phyloP scores from a whole-genome alignment of 768 basidiomycete species.

The Podaxis carcinomalis region DNA sequence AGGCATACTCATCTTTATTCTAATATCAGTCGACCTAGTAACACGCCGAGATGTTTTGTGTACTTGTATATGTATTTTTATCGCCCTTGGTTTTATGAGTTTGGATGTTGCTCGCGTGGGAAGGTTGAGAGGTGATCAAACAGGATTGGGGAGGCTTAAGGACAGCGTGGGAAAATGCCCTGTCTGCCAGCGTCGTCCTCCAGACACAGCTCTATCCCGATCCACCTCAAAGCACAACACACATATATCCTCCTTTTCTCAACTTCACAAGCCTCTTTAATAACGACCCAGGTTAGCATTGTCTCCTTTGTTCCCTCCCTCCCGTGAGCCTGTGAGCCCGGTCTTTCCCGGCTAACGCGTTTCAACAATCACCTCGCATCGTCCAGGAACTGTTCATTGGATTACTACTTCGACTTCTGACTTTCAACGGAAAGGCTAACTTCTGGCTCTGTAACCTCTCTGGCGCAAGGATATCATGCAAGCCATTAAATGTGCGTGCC shows the following conservation, averaged over 20 bases:
- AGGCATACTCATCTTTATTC: conserved; percentile 3
- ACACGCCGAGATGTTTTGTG: conserved; percentile 5
- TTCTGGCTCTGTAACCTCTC: neutral
- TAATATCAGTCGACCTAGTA: conserved; percentile 3
- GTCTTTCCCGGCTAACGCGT: neutral
- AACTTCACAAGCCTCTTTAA: neutral
- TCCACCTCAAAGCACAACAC: neutral
- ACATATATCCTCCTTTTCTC: conserved; percentile 1
- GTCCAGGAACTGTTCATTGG: conserved; percentile 6
- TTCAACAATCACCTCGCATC: conserved; percentile 4
- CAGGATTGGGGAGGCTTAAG: neutral
- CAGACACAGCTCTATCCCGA: conserved; percentile 11
- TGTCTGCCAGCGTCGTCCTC: conserved; percentile 9
- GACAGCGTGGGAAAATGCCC: conserved; percentile 7
- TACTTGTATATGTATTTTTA: conserved; percentile 12
- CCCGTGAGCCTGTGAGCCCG: neutral
- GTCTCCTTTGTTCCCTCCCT: neutral
- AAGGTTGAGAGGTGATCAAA: neutral
- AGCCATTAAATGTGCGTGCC: conserved; percentile 83
- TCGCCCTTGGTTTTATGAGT: neutral
- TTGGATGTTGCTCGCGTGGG: conserved; percentile 4
- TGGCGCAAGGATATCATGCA: conserved; percentile 54
- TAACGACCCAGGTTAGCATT: conserved; percentile 6
- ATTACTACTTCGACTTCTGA: neutral
- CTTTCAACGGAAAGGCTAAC: conserved; percentile 1